Evolutionary conservation across 495 filamentous ascomycete species (phyloP), one percentile per base, ranked within the genome.

Genomic region (Pseudoneurospora amorphoporcata): DNA sequence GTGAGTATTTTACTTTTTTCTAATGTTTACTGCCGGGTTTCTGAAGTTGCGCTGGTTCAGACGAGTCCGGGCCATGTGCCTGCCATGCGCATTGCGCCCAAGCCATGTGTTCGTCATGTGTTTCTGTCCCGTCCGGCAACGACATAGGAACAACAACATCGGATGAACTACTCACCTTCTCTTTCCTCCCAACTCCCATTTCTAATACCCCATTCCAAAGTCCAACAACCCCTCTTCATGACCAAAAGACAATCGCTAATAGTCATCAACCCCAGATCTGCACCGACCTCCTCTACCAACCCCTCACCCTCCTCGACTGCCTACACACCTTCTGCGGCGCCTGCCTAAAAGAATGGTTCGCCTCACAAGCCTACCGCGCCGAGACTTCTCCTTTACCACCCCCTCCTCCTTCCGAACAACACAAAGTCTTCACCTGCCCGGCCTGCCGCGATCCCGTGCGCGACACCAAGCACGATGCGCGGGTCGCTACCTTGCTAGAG

Each of bases 251-350:
- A 4, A 40, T 8, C 6, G 40, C 65, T 42, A 12, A 35, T 4
- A 43, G 23, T 3, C 9, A 23, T 1, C 19, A 47, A 45, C 23
- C n/a, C 41, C 74, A 98, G 95, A 98, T 99, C 75, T 99, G 95
- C 82, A 94, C 94, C 72, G 95, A 99, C 78, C 86, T 98, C 70
- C 92, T 99, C 73, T 97, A 93, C 84, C 92, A 97, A 79, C 95
- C 95, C 23, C 89, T 98, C 73, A 97, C 94, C 39, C 91, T 98
- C 73, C 92, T 99, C 79, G 93, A 98, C 84, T 99, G 95, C 80
- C 90, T 99, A 2, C 95, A 99, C 83, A 97, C 94, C 43, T 98
- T 95, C 83, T 98, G 95, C 84, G 95, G 93, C 72, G 91, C 92
- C 39, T 99, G 95, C 79, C 80, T 98, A 73, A 97, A 96, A 82